Conservation (phyloP, 805 yeast genomes). For the Ogataea naganishii region DNA sequence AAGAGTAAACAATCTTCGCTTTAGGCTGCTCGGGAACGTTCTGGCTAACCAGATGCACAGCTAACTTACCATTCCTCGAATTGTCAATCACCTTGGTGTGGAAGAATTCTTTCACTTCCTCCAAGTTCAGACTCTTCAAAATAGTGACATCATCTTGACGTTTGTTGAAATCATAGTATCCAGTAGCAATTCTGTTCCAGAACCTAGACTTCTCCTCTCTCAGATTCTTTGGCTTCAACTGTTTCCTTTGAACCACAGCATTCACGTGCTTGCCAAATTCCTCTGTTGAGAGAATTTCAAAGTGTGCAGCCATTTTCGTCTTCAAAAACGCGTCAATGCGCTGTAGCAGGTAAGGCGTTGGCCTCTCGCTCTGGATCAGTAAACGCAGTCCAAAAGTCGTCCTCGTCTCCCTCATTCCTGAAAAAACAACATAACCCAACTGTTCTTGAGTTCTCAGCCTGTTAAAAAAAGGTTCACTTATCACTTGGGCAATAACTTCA, state of each 20-base stretch:
- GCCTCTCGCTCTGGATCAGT: constrained; percentile 76
- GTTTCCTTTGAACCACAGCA: constrained; percentile 57
- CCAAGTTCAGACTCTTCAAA: constrained; percentile 43
- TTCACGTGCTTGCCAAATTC: constrained; percentile 64
- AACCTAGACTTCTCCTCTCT: constrained; percentile 63
- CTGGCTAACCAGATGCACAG: constrained; percentile 60
- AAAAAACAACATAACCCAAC: constrained; percentile 87
- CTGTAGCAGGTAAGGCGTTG: constrained; percentile 63
- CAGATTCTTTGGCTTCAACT: constrained; percentile 69
- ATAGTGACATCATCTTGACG: constrained; percentile 48
- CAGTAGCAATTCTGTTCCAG: constrained; percentile 62
- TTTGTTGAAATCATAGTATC: constrained; percentile 68
- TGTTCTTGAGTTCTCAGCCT: constrained; percentile 90
- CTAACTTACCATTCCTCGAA: constrained; percentile 29
- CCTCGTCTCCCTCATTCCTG: constrained; percentile 60
- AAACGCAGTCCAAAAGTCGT: constrained; percentile 68
- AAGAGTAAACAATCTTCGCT: constrained; percentile 15
- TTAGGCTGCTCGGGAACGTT: constrained; percentile 13
- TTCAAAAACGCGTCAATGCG: constrained; percentile 64
- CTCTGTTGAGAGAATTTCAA: constrained; percentile 42
- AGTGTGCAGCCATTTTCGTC: constrained; percentile 30
- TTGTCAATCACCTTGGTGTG: constrained; percentile 27
- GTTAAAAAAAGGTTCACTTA: constrained; percentile 84
- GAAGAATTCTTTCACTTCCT: constrained; percentile 51
- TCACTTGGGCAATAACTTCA: constrained; percentile 62